phyloP scores from a whole-genome alignment of 306 rosid genomes.

The Vicia sativa region DNA sequence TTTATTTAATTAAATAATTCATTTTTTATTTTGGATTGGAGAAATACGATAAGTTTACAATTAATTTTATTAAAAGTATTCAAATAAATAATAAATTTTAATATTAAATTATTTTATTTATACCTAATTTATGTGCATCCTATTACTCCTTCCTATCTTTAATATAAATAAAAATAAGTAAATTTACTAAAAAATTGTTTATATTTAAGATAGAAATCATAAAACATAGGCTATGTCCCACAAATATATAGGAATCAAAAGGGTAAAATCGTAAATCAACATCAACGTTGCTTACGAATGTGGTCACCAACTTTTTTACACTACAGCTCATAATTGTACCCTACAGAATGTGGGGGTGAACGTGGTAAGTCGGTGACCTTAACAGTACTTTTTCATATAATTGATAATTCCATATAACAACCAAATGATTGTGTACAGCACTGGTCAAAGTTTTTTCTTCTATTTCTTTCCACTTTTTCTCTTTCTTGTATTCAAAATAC shows the following conservation, averaged over 20 bases:
- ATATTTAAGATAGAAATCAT: neutral
- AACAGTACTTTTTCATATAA: neutral
- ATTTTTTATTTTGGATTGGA: no score
- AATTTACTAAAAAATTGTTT: no score
- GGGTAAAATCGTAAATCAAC: slow-evolving; percentile 23
- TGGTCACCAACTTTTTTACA: slow-evolving; percentile 13
- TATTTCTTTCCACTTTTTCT: slow-evolving; percentile 15
- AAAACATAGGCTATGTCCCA: neutral
- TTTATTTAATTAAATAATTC: no score
- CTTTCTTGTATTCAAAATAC: neutral
- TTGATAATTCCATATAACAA: slow-evolving; percentile 28
- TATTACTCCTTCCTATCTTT: no score
- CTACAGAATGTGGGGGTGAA: slow-evolving; percentile 25
- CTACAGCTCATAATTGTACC: slow-evolving; percentile 36
- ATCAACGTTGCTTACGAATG: neutral
- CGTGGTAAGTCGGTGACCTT: slow-evolving; percentile 37
- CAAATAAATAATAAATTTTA: no score
- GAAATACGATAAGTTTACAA: no score
- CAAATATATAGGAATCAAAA: neutral
- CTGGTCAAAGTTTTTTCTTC: slow-evolving; percentile 39
- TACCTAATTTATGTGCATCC: no score
- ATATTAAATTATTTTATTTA: no score
- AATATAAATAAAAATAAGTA: no score
- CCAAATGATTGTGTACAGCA: slow-evolving; percentile 14
- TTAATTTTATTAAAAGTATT: no score